Base-by-base conservation (phyloP, 306 rosid species). In the Luffa acutangula region DNA sequence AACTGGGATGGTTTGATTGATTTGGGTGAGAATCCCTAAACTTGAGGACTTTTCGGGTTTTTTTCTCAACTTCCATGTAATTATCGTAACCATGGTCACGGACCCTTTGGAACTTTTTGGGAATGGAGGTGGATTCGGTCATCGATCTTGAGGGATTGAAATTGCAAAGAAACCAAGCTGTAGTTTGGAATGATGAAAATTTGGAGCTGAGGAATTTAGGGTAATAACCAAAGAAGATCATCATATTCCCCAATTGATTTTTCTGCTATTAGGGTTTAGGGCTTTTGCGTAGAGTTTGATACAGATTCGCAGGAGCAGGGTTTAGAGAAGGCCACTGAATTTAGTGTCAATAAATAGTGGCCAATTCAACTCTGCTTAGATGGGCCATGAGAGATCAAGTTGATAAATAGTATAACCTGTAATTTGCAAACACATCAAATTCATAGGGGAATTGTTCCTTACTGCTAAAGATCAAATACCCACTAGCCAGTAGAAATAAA, bases 21-120 rank as follows among this genome's bases (percentile, higher is more conserved):
- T 81, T 3, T 89, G 93, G 33, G 89, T 49, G 81, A 90, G 91
- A 43, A 94, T 77, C 84, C 81, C 91, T 91, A 76, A 91, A 82
- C 57, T 95, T 92, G 78, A 88, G 90, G 77, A 91, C 91, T 46
- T 90, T 95, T 17, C 97, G 90, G 57, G 83, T 91, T 78, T 92
- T 95, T 80, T 95, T 95, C 84, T 92, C 97, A 58, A 95, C 63
- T 9, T 95, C 97, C 97, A 95, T 95, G 93, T 87, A 92, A 78
- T 92, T 82, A 73, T 92, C 98, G 84, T 83, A 92, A 82, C 93
- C 97, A 56, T 95, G 97, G 85, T 95, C 97, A 42, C 97, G 93
- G 75, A 95, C 85, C 34, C 97, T 78, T 9, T 62, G 82, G 41
- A 83, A 85, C 63, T 92, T 95, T 64, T 86, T 95, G 65, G 97